Evolutionary conservation across 257 asterid species (phyloP).

Genomic region (Parsonsia alboflavescens): DNA sequence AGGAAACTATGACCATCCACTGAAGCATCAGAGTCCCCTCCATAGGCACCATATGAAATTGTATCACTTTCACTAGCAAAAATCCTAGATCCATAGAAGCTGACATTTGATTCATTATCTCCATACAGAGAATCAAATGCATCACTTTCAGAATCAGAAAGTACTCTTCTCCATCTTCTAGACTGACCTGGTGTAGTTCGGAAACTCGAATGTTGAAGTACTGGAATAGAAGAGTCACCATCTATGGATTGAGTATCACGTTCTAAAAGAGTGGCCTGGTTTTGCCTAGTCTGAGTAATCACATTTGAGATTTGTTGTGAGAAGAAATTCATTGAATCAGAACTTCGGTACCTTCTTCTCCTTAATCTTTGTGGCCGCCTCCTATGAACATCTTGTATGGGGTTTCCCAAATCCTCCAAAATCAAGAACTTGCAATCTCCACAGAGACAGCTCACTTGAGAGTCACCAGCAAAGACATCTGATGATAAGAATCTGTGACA

Average conservation of each 20-base stretch:
- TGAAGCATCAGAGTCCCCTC: constrained; percentile 74
- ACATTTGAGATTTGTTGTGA: constrained; percentile 56
- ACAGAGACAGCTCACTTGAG: constrained; percentile 49
- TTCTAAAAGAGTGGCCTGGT: constrained; percentile 32
- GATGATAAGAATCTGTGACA: constrained; percentile 46
- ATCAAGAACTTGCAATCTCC: constrained; percentile 76
- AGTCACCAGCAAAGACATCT: constrained; percentile 38
- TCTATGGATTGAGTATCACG: constrained; percentile 43
- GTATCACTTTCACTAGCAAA: constrained; percentile 53
- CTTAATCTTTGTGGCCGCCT: constrained; percentile 31
- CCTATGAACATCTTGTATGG: constrained; percentile 43
- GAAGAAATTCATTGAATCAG: constrained; percentile 56
- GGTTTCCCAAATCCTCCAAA: constrained; percentile 56
- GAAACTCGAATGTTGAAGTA: constrained; percentile 34
- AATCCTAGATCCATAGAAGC: constrained; percentile 62
- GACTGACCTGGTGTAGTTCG: constrained; percentile 62
- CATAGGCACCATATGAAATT: constrained; percentile 49
- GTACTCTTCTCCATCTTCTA: constrained; percentile 60
- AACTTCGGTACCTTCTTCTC: constrained; percentile 42
- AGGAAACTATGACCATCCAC: constrained; percentile 53
- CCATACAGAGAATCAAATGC: constrained; percentile 67
- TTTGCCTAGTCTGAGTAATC: constrained; percentile 49
- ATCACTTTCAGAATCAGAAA: constrained; percentile 79
- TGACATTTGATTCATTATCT: constrained; percentile 65
- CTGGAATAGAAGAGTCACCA: constrained; percentile 39